Evolutionary conservation across 1,139 yeast genomes (phyloP).

Genomic region (Candida albicans): DNA sequence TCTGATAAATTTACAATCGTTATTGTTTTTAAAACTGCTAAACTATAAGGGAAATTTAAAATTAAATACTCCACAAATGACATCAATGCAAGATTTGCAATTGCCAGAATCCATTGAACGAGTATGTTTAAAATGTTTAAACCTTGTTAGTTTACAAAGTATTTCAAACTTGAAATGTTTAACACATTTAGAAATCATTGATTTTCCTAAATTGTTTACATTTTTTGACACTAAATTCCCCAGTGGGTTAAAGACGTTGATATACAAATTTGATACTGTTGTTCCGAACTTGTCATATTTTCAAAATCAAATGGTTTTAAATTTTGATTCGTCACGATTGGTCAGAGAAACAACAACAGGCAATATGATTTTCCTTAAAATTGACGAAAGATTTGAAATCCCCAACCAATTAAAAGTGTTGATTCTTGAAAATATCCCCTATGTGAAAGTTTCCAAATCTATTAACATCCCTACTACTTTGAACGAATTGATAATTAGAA

Average conservation of each 20-base stretch:
- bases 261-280: conserved; percentile 3
- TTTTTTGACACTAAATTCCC: conserved; percentile 11
- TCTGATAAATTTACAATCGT: conserved; percentile 3
- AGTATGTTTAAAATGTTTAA: conserved; percentile 7
- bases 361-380: conserved; percentile 1
- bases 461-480: conserved; percentile 8
- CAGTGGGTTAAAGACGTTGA: conserved; percentile 2
- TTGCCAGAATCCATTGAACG: conserved; percentile 6
- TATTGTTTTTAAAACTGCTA: conserved; percentile 5
- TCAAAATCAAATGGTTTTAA: conserved; percentile 1
- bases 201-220: conserved; percentile 11
- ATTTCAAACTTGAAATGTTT: conserved; percentile 4
- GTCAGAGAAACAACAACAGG: background rate
- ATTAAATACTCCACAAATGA: conserved; percentile 2
- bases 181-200: conserved; percentile 6
- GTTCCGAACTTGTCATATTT: conserved; percentile 2
- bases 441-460: conserved; percentile 5
- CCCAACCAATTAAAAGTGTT: conserved; percentile 8
- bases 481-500: conserved; percentile 7
- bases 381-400: conserved; percentile 6
- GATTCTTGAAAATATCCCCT: conserved; percentile 9
- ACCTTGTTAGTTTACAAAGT: conserved; percentile 7
- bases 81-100: conserved; percentile 2
- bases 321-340: background rate
- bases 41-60: conserved; percentile 10